Percentiles rank a stretch among this genome's conserved stretches.
Evolutionary conservation across 164 flowering plant genomes (phyloP).

Genomic region (Tetrastigma voinierianum): DNA sequence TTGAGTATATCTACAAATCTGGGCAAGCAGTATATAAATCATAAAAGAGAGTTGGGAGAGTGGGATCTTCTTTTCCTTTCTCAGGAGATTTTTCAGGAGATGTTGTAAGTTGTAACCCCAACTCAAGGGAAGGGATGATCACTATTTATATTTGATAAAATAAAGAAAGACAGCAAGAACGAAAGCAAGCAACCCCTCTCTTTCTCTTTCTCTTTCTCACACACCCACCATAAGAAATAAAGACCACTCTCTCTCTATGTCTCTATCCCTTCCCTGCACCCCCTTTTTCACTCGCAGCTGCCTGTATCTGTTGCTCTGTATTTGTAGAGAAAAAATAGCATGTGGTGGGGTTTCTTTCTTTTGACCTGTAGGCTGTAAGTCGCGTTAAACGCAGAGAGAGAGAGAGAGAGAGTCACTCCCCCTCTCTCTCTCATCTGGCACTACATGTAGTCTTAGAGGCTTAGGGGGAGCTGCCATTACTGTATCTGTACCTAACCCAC

Average conservation of each 20-base stretch:
- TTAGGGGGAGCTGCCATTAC: no score
- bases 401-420: no score
- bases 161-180: no score
- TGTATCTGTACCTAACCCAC: no score
- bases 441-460: neutral
- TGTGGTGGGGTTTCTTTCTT: constrained; percentile 3
- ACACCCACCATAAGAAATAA: neutral
- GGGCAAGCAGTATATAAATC: constrained; percentile 2
- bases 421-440: neutral
- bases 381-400: no score
- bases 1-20: constrained; percentile 36
- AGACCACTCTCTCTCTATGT: neutral
- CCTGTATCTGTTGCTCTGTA: no score
- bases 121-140: constrained; percentile 7
- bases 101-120: neutral
- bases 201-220: constrained; percentile 3
- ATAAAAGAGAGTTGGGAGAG: neutral
- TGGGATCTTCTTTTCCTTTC: neutral
- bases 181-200: neutral
- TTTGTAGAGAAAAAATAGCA: no score
- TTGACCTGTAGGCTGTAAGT: neutral
- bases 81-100: neutral
- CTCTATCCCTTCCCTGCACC: neutral
- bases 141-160: constrained; percentile 8
- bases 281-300: no score